Base-by-base conservation (phyloP, 805 yeast genomes). In the Zygosaccharomyces kombuchaensis region DNA sequence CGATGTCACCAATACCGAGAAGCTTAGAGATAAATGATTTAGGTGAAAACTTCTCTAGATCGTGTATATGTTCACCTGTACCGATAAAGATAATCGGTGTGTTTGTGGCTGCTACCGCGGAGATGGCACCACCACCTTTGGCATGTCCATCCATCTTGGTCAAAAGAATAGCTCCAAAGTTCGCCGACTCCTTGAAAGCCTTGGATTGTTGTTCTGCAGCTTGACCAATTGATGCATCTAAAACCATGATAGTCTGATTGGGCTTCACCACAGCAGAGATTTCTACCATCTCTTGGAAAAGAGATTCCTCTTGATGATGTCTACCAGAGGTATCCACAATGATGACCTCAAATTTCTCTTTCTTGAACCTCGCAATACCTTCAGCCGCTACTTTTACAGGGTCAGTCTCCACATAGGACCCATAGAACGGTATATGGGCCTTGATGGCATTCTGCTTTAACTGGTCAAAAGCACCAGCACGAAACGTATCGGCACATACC, bases 391-490 rank as follows among this genome's bases (percentile, higher is more conserved):
- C 96, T 51, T 79, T 82, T 9, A 87, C 98, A 1, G 99, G 99
- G 61, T 93, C 95, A 1, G 95, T 87, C 70, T 91, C 98, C 2
- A 93, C 81, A 67, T 93, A 93, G 6, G 96, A 85, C 58, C 99
- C 99, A 66, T 81, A 91, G 68, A 80, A 91, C 36, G 99, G 98
- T 45, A 91, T 87, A 56, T 84, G 81, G 1, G 99, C 95, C 71
- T 88, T 87, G 44, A 91, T 88, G 19, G 99, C 98, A 67, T 91
- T 91, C 69, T 91, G 99, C 66, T 93, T 91, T 68, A 91, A 77
- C 74, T 91, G 99, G 69, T 91, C 99, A 72, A 91, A 91, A 2
- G 99, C 99, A 76, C 99, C 99, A 30, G 99, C 99, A 76, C 99
- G 82, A 75, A 91, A 93, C 25, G 99, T 93, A 73, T 93, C 99